Percentiles rank a stretch among this genome's conserved stretches.
These are phyloP conservation scores for Geotrichum restrictum DNA, from an alignment of 1,139 yeast species.

Conservation along the genomic window DNA sequence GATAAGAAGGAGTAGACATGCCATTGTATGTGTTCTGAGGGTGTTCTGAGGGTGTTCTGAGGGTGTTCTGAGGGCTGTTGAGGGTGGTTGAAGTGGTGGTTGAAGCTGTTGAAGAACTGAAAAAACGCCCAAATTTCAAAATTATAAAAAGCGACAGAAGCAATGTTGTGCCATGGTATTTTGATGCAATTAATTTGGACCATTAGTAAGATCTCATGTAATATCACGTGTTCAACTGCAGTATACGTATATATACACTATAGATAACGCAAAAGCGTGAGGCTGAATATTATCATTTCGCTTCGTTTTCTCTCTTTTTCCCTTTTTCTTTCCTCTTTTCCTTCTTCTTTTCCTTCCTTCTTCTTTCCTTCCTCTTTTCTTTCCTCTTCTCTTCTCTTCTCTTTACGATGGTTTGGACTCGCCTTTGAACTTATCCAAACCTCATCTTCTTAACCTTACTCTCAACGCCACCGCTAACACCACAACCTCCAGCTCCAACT, in stretches of 20 bases:
- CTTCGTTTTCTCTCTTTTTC: slow-evolving; percentile 1
- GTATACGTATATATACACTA: too few relatives aligned
- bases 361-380: neutral
- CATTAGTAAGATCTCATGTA: too few relatives aligned
- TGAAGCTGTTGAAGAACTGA: neutral
- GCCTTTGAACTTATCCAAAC: too few relatives aligned
- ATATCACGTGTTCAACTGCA: too few relatives aligned
- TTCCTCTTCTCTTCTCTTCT: neutral
- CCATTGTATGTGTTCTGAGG: too few relatives aligned
- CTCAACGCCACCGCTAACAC: neutral
- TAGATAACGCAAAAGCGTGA: too few relatives aligned
- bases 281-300: neutral
- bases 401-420: neutral
- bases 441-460: neutral
- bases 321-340: neutral
- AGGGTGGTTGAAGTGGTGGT: neutral
- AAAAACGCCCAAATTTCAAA: neutral
- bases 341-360: neutral
- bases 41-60: too few relatives aligned
- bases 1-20: too few relatives aligned
- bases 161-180: neutral
- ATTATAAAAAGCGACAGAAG: neutral
- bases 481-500: neutral
- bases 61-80: too few relatives aligned
- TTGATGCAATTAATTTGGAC: too few relatives aligned